Evolutionary conservation across 1,284 basidiomycete species (phyloP), one percentile per base, ranked within the genome.

Genomic region (Phlebopus sp.): DNA sequence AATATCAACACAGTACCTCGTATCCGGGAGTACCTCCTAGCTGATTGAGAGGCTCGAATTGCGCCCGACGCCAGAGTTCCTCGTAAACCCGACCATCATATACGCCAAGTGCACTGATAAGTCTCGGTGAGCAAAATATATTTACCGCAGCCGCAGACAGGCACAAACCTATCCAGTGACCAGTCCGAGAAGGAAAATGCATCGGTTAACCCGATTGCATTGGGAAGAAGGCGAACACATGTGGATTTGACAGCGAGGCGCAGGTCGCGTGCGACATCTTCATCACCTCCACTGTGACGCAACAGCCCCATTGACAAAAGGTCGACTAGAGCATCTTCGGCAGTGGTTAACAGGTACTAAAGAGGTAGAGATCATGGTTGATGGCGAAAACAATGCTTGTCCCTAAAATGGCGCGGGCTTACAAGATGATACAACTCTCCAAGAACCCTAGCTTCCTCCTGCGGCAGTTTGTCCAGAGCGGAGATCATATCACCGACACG

Each of bases 101-200:
- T 10, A 83, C 77, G 3, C 87, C 87, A 17, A 88, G 63, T 8
- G 81, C 77, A 64, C 84, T 78, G 50, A 48, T 17, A 37, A 40
- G 2, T 25, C 6, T 47, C 34, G 46, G 21, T 30, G 46, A 13
- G 14, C 15, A 34, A 17, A 29, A 39, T 40, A 10, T 2, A 30
- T 17, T 31, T 14, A 21, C 5, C n/a, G 32, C 42, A 5, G 5
- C 11, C 35, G 41, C 50, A 38, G 5, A 49, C 71, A n/a, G 40
- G n/a, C 21, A 23, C 21, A 23, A 23, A 82, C 79, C 82, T 85
- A 55, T 87, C 78, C 6, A 91, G 69, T 46, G 89, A 81, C 84
- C 85, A 91, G 58, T 92, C 87, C 0, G 79, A 74, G 61, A 87
- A 87, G 0, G 82, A 84, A 59, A 91, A 90, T 2, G 84, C 82